Conservation (phyloP, 257 asterid species). For the Schizonepeta tenuifolia region DNA sequence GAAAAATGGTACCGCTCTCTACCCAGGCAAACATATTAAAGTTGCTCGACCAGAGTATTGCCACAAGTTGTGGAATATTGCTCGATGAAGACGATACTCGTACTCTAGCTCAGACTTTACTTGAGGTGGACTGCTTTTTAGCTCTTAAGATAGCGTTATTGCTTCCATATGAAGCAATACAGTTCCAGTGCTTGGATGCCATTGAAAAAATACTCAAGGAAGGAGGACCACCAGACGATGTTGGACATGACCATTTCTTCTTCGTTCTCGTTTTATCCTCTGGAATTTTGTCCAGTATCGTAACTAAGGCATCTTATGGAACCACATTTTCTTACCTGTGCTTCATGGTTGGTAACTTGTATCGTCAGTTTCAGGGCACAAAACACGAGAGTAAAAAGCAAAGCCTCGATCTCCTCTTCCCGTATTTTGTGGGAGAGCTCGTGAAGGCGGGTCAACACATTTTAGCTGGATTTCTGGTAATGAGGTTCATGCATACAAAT, state of each 20-base stretch:
- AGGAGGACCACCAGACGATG: slow-evolving; percentile 53
- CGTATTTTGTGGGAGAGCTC: slow-evolving; percentile 77
- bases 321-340: slow-evolving; percentile 71
- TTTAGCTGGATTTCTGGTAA: slow-evolving; percentile 80
- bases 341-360: slow-evolving; percentile 74
- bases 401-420: slow-evolving; percentile 47
- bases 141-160: slow-evolving; percentile 65
- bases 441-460: slow-evolving; percentile 80
- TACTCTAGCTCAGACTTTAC: slow-evolving; percentile 46
- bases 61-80: slow-evolving; percentile 42
- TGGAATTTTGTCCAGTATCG: slow-evolving; percentile 55
- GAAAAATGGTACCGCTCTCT: slow-evolving; percentile 51
- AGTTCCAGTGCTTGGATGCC: slow-evolving; percentile 71
- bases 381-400: slow-evolving; percentile 25
- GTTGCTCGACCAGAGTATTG: slow-evolving; percentile 59
- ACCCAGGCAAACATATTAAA: slow-evolving; percentile 47
- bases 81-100: slow-evolving; percentile 64
- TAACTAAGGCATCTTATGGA: slow-evolving; percentile 60
- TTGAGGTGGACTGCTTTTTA: slow-evolving; percentile 59
- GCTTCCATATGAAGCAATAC: slow-evolving; percentile 62
- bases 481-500: slow-evolving; percentile 68
- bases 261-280: slow-evolving; percentile 71
- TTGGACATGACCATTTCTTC: slow-evolving; percentile 51
- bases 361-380: slow-evolving; percentile 61
- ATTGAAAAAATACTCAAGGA: slow-evolving; percentile 75